Percentiles rank a stretch among this genome's conserved stretches.
These are phyloP conservation scores for Ormosia emarginata DNA, from an alignment of 306 rosid genomes.

Conservation along the genomic window DNA sequence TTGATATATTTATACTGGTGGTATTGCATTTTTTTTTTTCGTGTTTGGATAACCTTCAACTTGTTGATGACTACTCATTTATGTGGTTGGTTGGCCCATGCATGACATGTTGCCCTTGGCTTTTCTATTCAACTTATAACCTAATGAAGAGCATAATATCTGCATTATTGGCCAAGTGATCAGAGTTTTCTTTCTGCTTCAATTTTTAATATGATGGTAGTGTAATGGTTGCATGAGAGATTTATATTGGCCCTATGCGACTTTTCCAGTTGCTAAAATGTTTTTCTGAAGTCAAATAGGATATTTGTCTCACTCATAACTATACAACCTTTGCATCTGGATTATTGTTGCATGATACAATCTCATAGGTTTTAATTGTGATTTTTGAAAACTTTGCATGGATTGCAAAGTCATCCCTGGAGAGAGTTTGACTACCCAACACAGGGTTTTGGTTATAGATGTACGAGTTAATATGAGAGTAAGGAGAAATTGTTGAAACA, in stretches of 20 bases:
- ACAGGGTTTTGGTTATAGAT: too few species aligned
- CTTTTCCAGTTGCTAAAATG: not conserved
- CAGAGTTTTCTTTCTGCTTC: not conserved
- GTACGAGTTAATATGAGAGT: too few species aligned
- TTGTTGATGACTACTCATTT: not conserved
- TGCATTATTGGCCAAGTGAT: not conserved
- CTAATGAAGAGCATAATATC: not conserved
- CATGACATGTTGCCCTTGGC: not conserved
- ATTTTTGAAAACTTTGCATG: too few species aligned
- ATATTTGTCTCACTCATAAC: not conserved
- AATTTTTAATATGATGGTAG: not conserved
- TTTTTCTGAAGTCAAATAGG: not conserved
- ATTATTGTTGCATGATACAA: too few species aligned
- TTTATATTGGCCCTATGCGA: not conserved
- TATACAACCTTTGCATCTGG: not conserved
- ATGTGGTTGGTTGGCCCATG: slow-evolving; percentile 1
- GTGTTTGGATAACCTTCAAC: not conserved
- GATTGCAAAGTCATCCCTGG: too few species aligned
- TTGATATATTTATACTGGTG: not conserved
- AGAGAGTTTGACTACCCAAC: too few species aligned
- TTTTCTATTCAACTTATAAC: not conserved
- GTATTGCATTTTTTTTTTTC: not conserved
- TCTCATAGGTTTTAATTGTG: too few species aligned
- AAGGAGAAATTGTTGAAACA: too few species aligned
- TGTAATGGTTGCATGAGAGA: not conserved